Evolutionary conservation across 2,329 filamentous ascomycete genomes (phyloP).

Genomic region (Sclerotiophoma versabilis): DNA sequence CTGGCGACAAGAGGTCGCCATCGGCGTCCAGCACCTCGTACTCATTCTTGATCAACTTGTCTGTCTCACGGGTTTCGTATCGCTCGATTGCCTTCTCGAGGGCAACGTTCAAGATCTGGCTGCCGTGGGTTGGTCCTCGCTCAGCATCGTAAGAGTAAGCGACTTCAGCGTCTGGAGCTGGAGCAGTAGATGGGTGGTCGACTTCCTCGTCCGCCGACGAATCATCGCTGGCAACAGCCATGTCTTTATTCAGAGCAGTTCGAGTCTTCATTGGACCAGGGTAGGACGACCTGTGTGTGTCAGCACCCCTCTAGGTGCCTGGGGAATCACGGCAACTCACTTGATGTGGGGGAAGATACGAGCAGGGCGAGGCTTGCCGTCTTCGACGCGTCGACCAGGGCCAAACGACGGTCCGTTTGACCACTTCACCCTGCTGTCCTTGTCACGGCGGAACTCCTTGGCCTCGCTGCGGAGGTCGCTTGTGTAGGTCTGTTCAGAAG

Average conservation of each 20-base stretch:
- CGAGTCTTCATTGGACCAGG: conserved; percentile 44
- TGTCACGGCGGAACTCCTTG: conserved; percentile 60
- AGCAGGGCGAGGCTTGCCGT: conserved; percentile 47
- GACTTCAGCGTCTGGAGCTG: conserved; percentile 57
- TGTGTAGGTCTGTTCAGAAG: conserved; percentile 56
- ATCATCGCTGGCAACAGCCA: conserved; percentile 49
- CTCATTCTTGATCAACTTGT: conserved; percentile 66
- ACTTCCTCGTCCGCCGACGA: conserved; percentile 56
- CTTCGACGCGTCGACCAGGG: conserved; percentile 47
- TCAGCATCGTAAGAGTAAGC: conserved; percentile 63
- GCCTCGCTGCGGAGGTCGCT: conserved; percentile 62
- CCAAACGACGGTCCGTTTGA: conserved; percentile 53
- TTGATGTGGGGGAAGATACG: conserved; percentile 40
- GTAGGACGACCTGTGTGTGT: conserved; percentile 26
- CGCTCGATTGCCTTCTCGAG: conserved; percentile 65
- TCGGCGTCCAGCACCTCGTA: conserved; percentile 61
- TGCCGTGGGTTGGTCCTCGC: conserved; percentile 59
- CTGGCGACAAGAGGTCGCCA: conserved; percentile 48
- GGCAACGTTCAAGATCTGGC: conserved; percentile 64
- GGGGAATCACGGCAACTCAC: conserved; percentile 27
- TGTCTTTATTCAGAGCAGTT: conserved; percentile 53
- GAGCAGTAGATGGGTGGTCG: conserved; percentile 53
- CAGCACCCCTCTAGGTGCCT: background rate
- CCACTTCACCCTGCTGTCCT: conserved; percentile 60
- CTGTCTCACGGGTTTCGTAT: conserved; percentile 66